A percentile compares a stretch with the other conserved stretches of the same genome.
Evolutionary conservation across 441 rosid genomes (phyloP).

Genomic region (Biscutella laevigata): DNA sequence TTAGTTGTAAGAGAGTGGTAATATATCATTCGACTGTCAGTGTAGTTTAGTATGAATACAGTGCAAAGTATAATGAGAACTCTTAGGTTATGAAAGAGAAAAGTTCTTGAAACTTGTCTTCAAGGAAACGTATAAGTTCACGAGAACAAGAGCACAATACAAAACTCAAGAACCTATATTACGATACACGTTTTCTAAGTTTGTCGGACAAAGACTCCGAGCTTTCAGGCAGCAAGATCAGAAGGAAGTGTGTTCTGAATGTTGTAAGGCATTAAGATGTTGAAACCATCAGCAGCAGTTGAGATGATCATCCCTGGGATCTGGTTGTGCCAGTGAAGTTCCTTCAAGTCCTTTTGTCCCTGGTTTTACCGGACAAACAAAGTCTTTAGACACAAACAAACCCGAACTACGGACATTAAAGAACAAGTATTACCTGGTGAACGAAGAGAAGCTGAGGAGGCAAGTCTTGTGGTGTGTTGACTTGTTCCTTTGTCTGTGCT

Average conservation of each 20-base stretch:
- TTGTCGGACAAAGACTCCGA: not conserved
- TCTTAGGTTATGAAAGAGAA: not conserved
- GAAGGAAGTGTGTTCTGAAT: conserved; percentile 73
- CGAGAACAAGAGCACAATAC: not conserved
- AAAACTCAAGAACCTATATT: not conserved
- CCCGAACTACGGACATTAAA: not conserved
- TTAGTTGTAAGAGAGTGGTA: no score
- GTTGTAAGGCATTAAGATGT: conserved; percentile 88
- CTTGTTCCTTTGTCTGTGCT: conserved; percentile 72
- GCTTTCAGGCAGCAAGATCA: conserved; percentile 25
- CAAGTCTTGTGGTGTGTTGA: conserved; percentile 69
- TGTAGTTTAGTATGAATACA: no score
- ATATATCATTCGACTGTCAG: no score
- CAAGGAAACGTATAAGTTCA: not conserved
- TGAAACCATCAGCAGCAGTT: conserved; percentile 78
- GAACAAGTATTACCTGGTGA: conserved; percentile 53
- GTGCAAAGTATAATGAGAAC: not conserved
- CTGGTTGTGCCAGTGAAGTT: conserved; percentile 88
- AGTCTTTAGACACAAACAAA: not conserved
- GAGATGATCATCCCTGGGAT: conserved; percentile 88
- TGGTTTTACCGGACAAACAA: conserved; percentile 13
- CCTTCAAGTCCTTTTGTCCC: conserved; percentile 97
- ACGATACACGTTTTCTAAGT: not conserved
- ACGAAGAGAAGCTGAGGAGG: conserved; percentile 96
- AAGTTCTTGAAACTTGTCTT: conserved; percentile 2